Evolutionary conservation across 2,329 filamentous ascomycete species (phyloP), one percentile per base, ranked within the genome.

Genomic region (Meredithiella fracta): DNA sequence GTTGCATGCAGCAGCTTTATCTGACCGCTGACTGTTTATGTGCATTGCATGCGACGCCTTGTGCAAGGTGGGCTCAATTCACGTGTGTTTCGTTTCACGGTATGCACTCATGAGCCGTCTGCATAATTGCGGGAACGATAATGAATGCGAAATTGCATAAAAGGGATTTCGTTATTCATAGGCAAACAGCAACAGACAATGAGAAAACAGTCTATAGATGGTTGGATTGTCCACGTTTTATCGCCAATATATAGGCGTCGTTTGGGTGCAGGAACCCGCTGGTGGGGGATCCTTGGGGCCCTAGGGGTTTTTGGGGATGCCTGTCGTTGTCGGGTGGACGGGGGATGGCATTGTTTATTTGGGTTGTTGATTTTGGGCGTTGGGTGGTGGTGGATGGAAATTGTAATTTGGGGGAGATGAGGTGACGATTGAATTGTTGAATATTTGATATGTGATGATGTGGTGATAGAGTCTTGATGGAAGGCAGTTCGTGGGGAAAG

Each of bases 281-380:
- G n/a, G n/a, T n/a, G n/a, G n/a, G 55, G 6, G 56, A 58, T 1
- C 58, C 56, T n/a, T n/a, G n/a, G n/a, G 29, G 11, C 29, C 29
- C 29, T 34, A 11, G 29, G 11, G 29, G 5, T 5, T 11, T 11
- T 11, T 34, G 29, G 5, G 5, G 5, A 34, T 34, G 5, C 29
- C 29, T 34, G 47, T 38, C 50, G 37, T 34, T 34, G 29, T 34
- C 29, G 11, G 29, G 29, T 5, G 11, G 29, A 34, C 29, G 11
- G 11, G 5, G 29, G 29, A 11, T 34, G 29, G 5, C 11, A 34
- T 34, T 34, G 29, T 34, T 34, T 34, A 11, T 34, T 34, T 34
- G 29, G 5, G 11, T 34, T 34, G 5, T 5, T 34, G 29, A 34
- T 34, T 34, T 34, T 34, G 29, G 29, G 29, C n/a, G n/a, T n/a